phyloP scores from a whole-genome alignment of 306 rosid genomes.

The Amphicarpaea edgeworthii region DNA sequence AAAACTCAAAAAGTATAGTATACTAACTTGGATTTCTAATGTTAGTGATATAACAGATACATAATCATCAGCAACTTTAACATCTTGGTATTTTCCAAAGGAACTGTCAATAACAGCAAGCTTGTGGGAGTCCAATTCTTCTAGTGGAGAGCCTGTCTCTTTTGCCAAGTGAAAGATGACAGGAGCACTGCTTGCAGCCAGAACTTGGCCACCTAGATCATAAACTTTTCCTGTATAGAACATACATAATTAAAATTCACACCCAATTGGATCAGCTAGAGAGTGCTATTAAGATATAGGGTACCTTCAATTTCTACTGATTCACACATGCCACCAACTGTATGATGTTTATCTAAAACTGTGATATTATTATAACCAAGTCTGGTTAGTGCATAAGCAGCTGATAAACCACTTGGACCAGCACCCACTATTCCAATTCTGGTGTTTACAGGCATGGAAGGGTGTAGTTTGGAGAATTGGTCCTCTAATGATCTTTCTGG shows the following conservation, averaged over 20 bases:
- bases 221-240: constrained; percentile 68
- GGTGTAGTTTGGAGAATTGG: constrained; percentile 80
- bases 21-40: constrained; percentile 78
- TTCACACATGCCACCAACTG: constrained; percentile 97
- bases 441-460: constrained; percentile 69
- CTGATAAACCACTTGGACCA: constrained; percentile 96
- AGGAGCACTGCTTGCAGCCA: constrained; percentile 94
- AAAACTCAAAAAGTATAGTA: constrained; percentile 11
- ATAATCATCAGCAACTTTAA: constrained; percentile 89
- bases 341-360: constrained; percentile 75
- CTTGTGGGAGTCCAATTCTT: constrained; percentile 95
- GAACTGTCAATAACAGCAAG: constrained; percentile 79
- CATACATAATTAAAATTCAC: constrained; percentile 16
- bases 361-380: constrained; percentile 81
- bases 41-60: constrained; percentile 83
- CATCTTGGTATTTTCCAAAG: constrained; percentile 71
- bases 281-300: constrained; percentile 12
- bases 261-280: constrained; percentile 14
- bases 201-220: constrained; percentile 97
- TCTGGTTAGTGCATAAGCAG: constrained; percentile 85
- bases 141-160: constrained; percentile 75
- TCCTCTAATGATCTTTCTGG: constrained; percentile 65
- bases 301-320: constrained; percentile 86
- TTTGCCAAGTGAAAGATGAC: constrained; percentile 85
- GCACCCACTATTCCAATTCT: constrained; percentile 88